Evolutionary conservation across 768 basidiomycete genomes (phyloP).

Genomic region (Lyophyllum atratum): DNA sequence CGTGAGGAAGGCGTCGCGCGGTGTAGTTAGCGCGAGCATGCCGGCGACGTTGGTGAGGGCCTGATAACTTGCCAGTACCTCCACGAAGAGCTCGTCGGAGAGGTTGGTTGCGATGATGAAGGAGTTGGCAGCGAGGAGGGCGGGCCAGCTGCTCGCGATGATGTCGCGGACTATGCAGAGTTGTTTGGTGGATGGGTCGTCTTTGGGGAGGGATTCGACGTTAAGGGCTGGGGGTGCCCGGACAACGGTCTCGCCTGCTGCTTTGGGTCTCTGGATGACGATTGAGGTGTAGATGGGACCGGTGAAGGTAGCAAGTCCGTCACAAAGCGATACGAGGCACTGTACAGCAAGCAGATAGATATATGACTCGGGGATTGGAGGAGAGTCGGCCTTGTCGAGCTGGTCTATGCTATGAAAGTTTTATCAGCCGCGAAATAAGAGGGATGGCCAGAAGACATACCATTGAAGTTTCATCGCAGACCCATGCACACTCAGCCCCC

Average conservation of each 20-base stretch:
- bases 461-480: constrained; percentile 91
- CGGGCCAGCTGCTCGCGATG: constrained; percentile 90
- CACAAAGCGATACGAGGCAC: constrained; percentile 82
- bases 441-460: constrained; percentile 41
- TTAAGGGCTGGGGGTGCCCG: constrained; percentile 78
- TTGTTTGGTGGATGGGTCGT: constrained; percentile 55
- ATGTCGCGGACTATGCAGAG: constrained; percentile 71
- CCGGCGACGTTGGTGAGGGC: constrained; percentile 87
- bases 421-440: not conserved
- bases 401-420: constrained; percentile 80
- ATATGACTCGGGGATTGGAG: constrained; percentile 91
- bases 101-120: constrained; percentile 90
- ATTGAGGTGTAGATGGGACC: constrained; percentile 76
- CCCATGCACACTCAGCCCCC: constrained; percentile 69
- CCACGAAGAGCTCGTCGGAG: constrained; percentile 89
- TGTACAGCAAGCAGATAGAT: constrained; percentile 91
- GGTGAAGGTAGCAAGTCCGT: constrained; percentile 77
- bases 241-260: constrained; percentile 63
- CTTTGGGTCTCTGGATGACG: constrained; percentile 63
- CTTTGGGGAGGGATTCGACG: constrained; percentile 48
- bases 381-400: constrained; percentile 95
- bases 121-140: constrained; percentile 85
- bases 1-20: constrained; percentile 91
- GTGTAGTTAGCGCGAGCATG: constrained; percentile 82
- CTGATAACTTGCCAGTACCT: constrained; percentile 80